Evolutionary conservation across 345 rosid genomes (phyloP), one percentile per base, ranked within the genome.

Genomic region (Salix viminalis): DNA sequence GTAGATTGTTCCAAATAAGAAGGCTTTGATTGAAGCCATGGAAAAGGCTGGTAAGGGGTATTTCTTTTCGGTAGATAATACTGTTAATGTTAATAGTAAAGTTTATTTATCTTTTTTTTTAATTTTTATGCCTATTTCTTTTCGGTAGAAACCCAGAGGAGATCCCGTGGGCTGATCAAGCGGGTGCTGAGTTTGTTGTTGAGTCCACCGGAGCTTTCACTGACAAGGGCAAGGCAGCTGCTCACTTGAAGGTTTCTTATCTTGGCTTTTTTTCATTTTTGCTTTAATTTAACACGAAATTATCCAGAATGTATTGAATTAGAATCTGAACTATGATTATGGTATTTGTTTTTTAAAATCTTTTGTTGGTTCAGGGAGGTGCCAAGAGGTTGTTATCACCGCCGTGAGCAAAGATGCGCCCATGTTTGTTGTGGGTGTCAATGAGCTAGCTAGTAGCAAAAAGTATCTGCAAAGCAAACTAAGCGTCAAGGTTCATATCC

Each of bases 341-440:
- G 6, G 10, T 26, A 30, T 65, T 0, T 16, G 18, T 7, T n/a
- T 9, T n/a, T 9, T 4, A 41, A 50, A n/a, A 23, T 48, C 36
- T 4, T 4, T 13, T 46, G 64, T 46, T 75, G 42, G 60, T 21
- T 60, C 74, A 94, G 98, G 98, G 97, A 84, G 98, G 97, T 79
- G 98, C 98, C 32, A 94, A 94, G 91, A 94, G 64, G 98, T 93
- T 56, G 68, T 93, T 67, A 93, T 93, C 82, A 91, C 97, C 26
- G 97, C 97, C 21, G 94, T 97, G 4, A 93, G 98, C 84, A 91
- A 91, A 82, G 97, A 92, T 84, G 98, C 98, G 23, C 98, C 96
- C 42, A 92, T 94, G 98, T 94, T 94, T 79, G 98, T 94, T 66
- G 89, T 94, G 0, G 98, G 98, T 83, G 97, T 94, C 39, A 92